Evolutionary conservation across 1,284 basidiomycete genomes (phyloP), one percentile per base, ranked within the genome.

Genomic region (Microstroma glucosiphilum): DNA sequence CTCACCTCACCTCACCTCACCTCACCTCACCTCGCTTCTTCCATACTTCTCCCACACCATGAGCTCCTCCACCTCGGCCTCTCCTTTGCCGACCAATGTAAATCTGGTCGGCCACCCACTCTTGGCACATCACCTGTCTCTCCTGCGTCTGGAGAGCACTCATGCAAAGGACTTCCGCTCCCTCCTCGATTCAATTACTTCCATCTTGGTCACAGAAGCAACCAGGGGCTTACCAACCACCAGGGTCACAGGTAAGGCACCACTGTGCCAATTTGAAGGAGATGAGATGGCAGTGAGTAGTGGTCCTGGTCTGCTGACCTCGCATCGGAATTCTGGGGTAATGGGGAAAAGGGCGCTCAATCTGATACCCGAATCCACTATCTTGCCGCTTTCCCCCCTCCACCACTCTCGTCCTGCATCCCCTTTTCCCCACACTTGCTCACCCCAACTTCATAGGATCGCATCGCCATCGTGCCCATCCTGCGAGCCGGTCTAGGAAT

Each of bases 401-500:
- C 43, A 11, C n/a, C 41, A n/a, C 41, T 43, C 41, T 41, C 19
- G 12, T 40, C 49, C n/a, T 25, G 12, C n/a, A 21, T 9, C 26
- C 13, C 21, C 17, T 53, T 11, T 21, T 56, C 21, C 15, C 12
- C n/a, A n/a, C n/a, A n/a, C n/a, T n/a, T n/a, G n/a, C n/a, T n/a
- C 49, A 13, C 3, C 43, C 2, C 37, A 19, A 4, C 26, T 41
- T 7, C 12, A 13, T 46, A 67, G 42, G 73, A 88, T 17, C 84
- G 85, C 56, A 86, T 97, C 63, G 93, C 91, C 7, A 81, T 97
- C 59, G 88, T 90, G 1, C 93, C 93, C 40, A 91, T 97, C 73
- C 82, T 97, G 61, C 87, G 93, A 57, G 93, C 93, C 15, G 93
- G 93, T 21, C 82, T 93, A 62, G 91, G 91, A n/a, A 92, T 97